A percentile compares a stretch with the other conserved stretches of the same genome.
Evolutionary conservation across 2,329 filamentous ascomycete genomes (phyloP).

Genomic region (Ophiostoma montium): DNA sequence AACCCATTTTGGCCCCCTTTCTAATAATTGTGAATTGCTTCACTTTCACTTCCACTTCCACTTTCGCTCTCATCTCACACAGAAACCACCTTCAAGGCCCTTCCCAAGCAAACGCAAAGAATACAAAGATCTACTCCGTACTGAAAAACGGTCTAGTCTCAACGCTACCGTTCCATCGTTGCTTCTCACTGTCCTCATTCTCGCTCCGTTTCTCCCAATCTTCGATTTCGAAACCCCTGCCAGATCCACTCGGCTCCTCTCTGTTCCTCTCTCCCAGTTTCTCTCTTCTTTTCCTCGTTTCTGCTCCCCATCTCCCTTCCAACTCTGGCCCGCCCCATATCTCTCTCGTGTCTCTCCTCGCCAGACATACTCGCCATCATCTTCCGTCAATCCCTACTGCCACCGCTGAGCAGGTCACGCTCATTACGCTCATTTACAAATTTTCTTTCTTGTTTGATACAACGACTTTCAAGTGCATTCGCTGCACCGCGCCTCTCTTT

Average conservation of each 20-base stretch:
- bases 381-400: background rate
- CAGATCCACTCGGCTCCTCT: background rate
- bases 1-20: too few relatives aligned
- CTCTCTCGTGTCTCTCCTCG: background rate
- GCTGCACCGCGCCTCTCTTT: conserved; percentile 10
- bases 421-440: background rate
- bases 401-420: background rate
- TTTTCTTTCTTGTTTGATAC: background rate
- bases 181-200: background rate
- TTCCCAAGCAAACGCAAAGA: too few relatives aligned
- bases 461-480: conserved; percentile 1
- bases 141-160: too few relatives aligned
- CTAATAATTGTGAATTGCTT: too few relatives aligned
- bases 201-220: conserved; percentile 1
- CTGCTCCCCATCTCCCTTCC: background rate
- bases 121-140: too few relatives aligned
- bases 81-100: too few relatives aligned
- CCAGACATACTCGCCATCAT: background rate
- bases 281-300: background rate
- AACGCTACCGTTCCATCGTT: background rate
- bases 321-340: background rate
- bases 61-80: too few relatives aligned
- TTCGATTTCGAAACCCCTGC: background rate
- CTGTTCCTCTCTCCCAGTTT: background rate
- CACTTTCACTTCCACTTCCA: too few relatives aligned